phyloP scores from a whole-genome alignment of 2,329 filamentous ascomycete species.

The Penicillium italicum region DNA sequence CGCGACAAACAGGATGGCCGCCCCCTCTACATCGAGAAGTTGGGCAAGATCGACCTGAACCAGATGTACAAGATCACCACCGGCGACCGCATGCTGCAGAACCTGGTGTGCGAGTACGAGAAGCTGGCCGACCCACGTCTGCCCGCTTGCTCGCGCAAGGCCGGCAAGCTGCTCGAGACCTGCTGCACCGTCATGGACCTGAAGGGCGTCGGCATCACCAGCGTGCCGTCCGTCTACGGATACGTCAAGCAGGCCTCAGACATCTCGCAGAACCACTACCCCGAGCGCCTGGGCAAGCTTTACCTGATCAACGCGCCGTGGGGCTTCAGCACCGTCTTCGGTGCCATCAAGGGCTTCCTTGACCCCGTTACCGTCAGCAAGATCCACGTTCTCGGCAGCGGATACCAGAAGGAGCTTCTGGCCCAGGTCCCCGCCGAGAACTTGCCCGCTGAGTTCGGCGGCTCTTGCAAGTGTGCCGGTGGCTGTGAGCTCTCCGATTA shows the following conservation, averaged over 20 bases:
- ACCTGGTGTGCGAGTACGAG: conserved; percentile 97
- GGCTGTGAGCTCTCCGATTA: conserved; percentile 84
- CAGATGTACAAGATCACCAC: conserved; percentile 93
- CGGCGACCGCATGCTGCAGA: conserved; percentile 88
- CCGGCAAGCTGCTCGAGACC: conserved; percentile 85
- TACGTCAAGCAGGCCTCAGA: conserved; percentile 81
- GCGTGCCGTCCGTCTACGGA: conserved; percentile 76
- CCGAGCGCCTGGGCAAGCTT: conserved; percentile 89
- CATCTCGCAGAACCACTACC: conserved; percentile 99
- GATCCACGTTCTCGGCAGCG: conserved; percentile 81
- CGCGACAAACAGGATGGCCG: conserved; percentile 71
- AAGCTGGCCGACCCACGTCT: conserved; percentile 89
- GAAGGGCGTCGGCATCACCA: conserved; percentile 84
- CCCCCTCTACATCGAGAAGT: conserved; percentile 93
- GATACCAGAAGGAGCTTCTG: conserved; percentile 80
- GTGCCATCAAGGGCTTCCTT: conserved; percentile 84
- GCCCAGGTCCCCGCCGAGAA: conserved; percentile 85
- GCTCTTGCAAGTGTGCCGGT: conserved; percentile 73
- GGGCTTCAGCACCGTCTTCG: conserved; percentile 86
- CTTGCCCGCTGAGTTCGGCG: conserved; percentile 81
- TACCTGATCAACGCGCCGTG: conserved; percentile 98
- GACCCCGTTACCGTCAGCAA: conserved; percentile 96
- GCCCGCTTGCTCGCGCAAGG: conserved; percentile 90
- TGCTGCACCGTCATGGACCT: conserved; percentile 98
- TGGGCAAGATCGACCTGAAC: conserved; percentile 86